Base-by-base conservation (phyloP, 768 basidiomycete species). In the Suillus americanus region DNA sequence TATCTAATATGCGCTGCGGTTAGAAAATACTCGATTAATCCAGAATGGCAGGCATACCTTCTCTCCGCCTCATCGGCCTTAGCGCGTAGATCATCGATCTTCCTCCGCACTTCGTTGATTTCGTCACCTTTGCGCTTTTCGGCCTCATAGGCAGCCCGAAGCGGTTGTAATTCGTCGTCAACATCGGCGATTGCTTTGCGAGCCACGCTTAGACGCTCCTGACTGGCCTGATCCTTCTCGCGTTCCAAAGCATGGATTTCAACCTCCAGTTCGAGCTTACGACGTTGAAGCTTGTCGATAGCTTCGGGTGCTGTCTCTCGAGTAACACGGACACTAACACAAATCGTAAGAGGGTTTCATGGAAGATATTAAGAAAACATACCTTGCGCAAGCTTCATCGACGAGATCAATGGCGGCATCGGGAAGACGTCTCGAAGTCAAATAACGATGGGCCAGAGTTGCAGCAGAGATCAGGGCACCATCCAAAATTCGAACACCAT, bases 11-110 rank as follows among this genome's bases (percentile, higher is more conserved):
- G 20, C n/a, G 30, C 9, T n/a, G 59, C 68, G 56, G 78, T 64
- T 68, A 66, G 37, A 40, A 25, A 56, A 35, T 60, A 25, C 62
- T 46, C 37, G 16, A 45, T 60, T 60, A 4, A 25, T 25, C 25
- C 5, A 46, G n/a, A 60, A 37, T 14, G 45, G 5, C 18, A 28
- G 6, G 67, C 87, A 67, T 83, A 89, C 82, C 89, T 85, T 75
- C 96, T 81, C 74, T 98, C 94, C 9, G 97, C 97, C 50, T 97
- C 94, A 66, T 97, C 94, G 1, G 90, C 89, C 79, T 98, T 99
- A 1, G 90, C 90, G 69, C 88, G 91, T 54, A 99, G 82, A 64
- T 95, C 93, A 68, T 99, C 97, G 30, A 99, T 92, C 79, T 84
- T 91, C 72, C 86, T 85, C 57, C 94, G 84, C 45, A 91, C 83